Base-by-base conservation (phyloP, 2,329 filamentous ascomycete genomes). In the Clathrospora elynae region DNA sequence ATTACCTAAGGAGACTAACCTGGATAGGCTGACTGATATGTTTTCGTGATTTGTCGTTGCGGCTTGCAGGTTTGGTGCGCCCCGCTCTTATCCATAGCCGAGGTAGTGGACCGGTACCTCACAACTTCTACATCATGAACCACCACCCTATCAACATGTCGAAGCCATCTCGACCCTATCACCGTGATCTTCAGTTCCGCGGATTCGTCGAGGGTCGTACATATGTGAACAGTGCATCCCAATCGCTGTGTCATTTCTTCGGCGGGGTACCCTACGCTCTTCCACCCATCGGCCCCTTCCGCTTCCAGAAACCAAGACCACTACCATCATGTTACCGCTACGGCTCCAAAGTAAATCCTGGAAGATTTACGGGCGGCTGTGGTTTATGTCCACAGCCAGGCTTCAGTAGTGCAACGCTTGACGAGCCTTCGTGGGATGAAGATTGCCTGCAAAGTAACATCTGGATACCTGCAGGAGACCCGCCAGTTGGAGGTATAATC, bases 381-480 rank as follows among this genome's bases (percentile, higher is more conserved):
- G 68, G 70, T 1, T 42, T 77, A 2, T 82, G 80, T 59, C 80
- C 80, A 0, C 80, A 83, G 53, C 74, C 76, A 8, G 50, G 46
- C 3, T 30, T 46, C 7, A 31, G 42, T 2, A 35, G 45, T 1
- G 48, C 48, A 1, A 26, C 11, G 3, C 57, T 58, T 1, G 61
- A 62, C n/a, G 54, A 61, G 54, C 54, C 30, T 33, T 46, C 62
- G 4, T 73, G 71, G 60, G 70, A 73, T 34, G 80, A 83, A 53
- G 78, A 83, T 59, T 82, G 80, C 46, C 70, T 82, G 47, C 77
- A 81, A 50, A 66, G 72, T 35, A 82, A 82, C 57, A 68, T 83
- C 4, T 82, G 78, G 73, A 69, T 80, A 25, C 80, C 80, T 3
- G 53, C 62, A 13, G 78, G 74, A 4, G 59, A 71, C n/a, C 51